Evolutionary conservation across 225 moss, liverwort and hornwort species (phyloP).

Genomic region (Lunularia cruciata): DNA sequence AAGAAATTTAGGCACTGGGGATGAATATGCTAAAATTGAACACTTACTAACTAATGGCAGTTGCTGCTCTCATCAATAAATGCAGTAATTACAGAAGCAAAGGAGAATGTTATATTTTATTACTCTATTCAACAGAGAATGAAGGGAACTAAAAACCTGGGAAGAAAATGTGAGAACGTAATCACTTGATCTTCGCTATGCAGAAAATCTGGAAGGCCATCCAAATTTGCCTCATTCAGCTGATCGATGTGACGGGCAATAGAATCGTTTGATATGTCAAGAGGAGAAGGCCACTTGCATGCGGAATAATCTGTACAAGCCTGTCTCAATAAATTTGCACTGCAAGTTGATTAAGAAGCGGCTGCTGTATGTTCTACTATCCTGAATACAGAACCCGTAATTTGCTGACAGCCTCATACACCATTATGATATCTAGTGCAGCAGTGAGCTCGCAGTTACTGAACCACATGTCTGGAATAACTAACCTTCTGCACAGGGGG

Average conservation of each 20-base stretch:
- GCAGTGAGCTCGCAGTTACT: too few species aligned
- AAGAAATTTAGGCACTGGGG: too few species aligned
- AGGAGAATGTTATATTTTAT: too few species aligned
- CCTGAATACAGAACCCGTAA: too few species aligned
- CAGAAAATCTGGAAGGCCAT: constrained; percentile 46
- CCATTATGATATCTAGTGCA: too few species aligned
- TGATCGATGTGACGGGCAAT: constrained; percentile 75
- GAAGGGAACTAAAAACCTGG: constrained; percentile 52
- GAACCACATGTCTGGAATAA: constrained; percentile 1
- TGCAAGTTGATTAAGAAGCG: too few species aligned
- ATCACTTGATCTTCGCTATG: constrained; percentile 60
- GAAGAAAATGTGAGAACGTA: constrained; percentile 89
- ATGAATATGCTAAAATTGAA: too few species aligned
- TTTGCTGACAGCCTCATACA: too few species aligned
- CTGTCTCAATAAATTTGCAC: constrained; percentile 40
- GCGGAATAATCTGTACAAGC: constrained; percentile 70
- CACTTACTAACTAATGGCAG: too few species aligned
- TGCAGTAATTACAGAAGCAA: too few species aligned
- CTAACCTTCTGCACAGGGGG: constrained; percentile 73
- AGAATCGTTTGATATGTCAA: constrained; percentile 62
- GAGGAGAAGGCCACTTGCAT: constrained; percentile 86
- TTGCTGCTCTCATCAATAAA: too few species aligned
- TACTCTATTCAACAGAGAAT: background rate
- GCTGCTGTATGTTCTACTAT: too few species aligned
- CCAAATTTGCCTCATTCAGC: constrained; percentile 58